Base-by-base conservation (phyloP, 495 filamentous ascomycete genomes). In the Aspergillus affinis region DNA sequence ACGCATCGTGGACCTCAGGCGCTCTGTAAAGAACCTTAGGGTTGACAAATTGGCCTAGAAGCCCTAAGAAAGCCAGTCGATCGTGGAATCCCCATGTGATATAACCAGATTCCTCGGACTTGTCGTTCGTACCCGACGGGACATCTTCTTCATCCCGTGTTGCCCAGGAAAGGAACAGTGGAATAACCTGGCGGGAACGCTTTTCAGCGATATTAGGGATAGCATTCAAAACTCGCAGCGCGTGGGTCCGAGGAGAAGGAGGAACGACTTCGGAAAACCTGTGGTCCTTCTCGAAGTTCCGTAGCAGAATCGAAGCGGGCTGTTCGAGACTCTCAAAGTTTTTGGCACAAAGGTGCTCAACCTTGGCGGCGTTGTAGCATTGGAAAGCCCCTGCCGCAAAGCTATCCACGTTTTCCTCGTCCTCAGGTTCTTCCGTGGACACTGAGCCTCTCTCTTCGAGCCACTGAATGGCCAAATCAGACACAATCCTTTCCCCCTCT, bases 31-130 rank as follows among this genome's bases (percentile, higher is more conserved):
- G 76, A 10, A 89, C 90, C 63, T 80, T 88, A 0, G 94, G 91
- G 68, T 97, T 98, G 47, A 78, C 75, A 68, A 97, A 98, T 61
- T 89, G 84, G 0, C 86, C 83, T 69, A 98, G 91, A n/a, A 99
- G 76, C 1, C 81, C 82, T 47, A 98, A 81, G 69, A 97, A 84
- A 3, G 89, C 79, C 68, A 93, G 87, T 59, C 91, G 87, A 66
- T 98, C 93, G 63, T 87, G 83, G 70, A 88, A 77, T 49, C 82
- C 71, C 83, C 82, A 84, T 20, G 71, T 66, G 29, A 76, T 73
- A 21, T 69, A 62, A 7, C 61, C 61, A 7, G 66, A 45, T 12
- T 68, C 52, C 0, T 60, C 27, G 51, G 60, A 48, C 41, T 68
- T 55, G 5, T 55, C 30, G 48, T 67, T 69, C n/a, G 63, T 60